Percentiles rank a stretch among this genome's conserved stretches.
Conservation (phyloP, 306 rosid genomes). For the Hippophae gyantsensis region DNA sequence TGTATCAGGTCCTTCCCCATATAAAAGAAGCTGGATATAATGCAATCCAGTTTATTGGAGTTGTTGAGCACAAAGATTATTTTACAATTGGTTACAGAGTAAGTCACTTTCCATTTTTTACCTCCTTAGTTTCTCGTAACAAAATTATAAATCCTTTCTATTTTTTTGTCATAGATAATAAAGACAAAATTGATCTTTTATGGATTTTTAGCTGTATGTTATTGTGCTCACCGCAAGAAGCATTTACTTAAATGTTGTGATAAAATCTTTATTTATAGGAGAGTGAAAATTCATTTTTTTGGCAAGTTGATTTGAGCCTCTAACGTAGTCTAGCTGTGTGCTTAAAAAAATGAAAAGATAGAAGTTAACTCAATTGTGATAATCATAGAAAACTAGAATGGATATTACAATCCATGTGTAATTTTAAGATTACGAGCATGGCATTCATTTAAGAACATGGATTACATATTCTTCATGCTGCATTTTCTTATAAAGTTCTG, state of each 20-base stretch:
- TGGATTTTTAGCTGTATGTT: no score
- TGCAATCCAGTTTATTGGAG: slow-evolving; percentile 82
- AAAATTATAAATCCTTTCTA: not conserved
- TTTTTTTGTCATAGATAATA: no score
- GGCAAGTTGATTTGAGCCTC: no score
- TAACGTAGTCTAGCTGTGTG: no score
- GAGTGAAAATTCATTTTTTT: no score
- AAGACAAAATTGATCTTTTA: no score
- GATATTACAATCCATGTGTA: not conserved
- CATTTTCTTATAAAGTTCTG: not conserved
- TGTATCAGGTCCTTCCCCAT: slow-evolving; percentile 74
- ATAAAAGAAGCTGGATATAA: slow-evolving; percentile 87
- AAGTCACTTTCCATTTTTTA: slow-evolving; percentile 25
- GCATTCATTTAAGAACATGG: not conserved
- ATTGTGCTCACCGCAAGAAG: no score
- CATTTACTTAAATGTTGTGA: no score
- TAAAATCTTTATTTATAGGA: no score
- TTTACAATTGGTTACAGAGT: slow-evolving; percentile 93
- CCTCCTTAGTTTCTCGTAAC: not conserved
- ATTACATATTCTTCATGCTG: slow-evolving; percentile 2
- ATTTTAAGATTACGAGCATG: not conserved
- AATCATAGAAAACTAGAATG: no score
- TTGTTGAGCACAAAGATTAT: slow-evolving; percentile 89
- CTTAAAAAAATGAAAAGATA: no score
- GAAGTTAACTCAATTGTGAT: no score